Percentiles rank a stretch among this genome's conserved stretches.
Conservation (phyloP, 2,329 filamentous ascomycete genomes). For the Claviceps spartinae region DNA sequence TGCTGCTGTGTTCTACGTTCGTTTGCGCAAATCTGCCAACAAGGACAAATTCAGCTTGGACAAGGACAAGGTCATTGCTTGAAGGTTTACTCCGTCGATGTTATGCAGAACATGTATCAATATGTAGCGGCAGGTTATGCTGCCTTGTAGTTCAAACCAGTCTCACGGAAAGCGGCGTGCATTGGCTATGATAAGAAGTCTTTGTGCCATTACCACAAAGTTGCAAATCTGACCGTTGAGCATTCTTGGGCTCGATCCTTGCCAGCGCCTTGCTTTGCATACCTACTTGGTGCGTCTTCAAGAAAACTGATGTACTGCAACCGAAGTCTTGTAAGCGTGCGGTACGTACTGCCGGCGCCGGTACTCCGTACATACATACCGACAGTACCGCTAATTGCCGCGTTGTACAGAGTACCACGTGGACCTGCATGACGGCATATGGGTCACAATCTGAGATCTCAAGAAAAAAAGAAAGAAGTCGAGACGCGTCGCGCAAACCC, state of each 20-base stretch:
- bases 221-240: too few species aligned
- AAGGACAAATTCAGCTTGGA: slow-evolving; percentile 20
- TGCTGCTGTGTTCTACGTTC: slow-evolving; percentile 31
- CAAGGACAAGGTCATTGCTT: slow-evolving; percentile 30
- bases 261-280: neutral
- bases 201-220: too few species aligned
- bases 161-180: neutral
- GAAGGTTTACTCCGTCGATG: slow-evolving; percentile 5
- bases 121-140: neutral
- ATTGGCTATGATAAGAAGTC: too few species aligned
- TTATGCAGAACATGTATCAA: slow-evolving; percentile 5
- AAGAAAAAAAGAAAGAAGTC: slow-evolving; percentile 14
- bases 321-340: neutral
- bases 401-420: slow-evolving; percentile 4
- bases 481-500: too few species aligned
- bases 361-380: too few species aligned
- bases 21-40: slow-evolving; percentile 20
- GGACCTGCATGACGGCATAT: neutral
- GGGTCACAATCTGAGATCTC: neutral
- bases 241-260: neutral
- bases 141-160: neutral
- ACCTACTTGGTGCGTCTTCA: too few species aligned
- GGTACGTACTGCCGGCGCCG: neutral
- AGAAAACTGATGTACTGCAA: too few species aligned
- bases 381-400: too few species aligned